Evolutionary conservation across 2,329 filamentous ascomycete genomes (phyloP), one percentile per base, ranked within the genome.

Genomic region (Talaromyces piceae): DNA sequence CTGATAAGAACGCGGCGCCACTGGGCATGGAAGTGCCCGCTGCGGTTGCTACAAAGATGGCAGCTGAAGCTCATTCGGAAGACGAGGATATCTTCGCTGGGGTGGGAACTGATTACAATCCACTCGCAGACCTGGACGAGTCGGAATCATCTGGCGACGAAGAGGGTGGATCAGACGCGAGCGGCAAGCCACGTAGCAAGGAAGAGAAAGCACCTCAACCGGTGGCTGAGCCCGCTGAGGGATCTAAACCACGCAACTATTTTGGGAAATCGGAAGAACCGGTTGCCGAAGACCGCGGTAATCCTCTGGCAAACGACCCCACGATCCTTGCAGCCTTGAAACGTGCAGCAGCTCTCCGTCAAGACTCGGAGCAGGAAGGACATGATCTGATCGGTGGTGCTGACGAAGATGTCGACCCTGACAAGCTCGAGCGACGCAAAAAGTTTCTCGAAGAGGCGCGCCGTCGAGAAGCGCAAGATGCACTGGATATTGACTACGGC

Each of bases 401-500:
- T 7, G 44, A 64, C 11, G 72, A 77, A 55, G 76, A 77, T 53
- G 70, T 72, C 5, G 80, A 80, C 2, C 78, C 83, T 57, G 81
- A 81, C 1, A 80, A 83, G 55, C 80, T 85, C 56, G 83, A 83
- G 46, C 83, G 86, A 6, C 81, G 84, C 47, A 85, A 82, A 66
- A 85, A 81, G 57, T 86, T 96, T 74, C 75, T 96, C 5, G 76
- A 84, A 59, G 78, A 78, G 54, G 81, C 75, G 8, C 65, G 63
- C 41, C 67, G 67, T 8, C 73, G 72, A n/a, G 70, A 83, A 50
- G 86, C 87, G 58, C 81, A 91, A 45, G 91, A 97, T 65, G 82
- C 90, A 45, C 84, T 91, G 52, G 91, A 98, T 69, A 79, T 98
- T 71, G 93, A 98, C 63, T 81, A 97, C 76, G 91, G 91, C 54